Evolutionary conservation across 2,329 filamentous ascomycete species (phyloP), one percentile per base, ranked within the genome.

Genomic region (Nemania abortiva): DNA sequence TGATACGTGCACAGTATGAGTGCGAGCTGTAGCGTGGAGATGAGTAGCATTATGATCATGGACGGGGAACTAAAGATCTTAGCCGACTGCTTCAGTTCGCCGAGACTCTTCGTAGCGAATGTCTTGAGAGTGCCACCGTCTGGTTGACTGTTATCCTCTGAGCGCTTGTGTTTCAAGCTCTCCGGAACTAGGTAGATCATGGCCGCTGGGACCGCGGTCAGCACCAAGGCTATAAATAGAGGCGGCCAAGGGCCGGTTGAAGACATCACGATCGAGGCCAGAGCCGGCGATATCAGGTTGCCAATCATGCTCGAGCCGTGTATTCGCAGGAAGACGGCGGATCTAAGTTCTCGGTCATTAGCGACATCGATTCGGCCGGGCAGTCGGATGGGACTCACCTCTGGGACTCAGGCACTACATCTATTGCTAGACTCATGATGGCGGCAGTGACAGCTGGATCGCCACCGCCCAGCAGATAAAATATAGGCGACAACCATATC

Each of bases 191-290:
- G 63, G 47, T 73, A 64, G 52, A 78, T 70, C 22, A 72, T n/a
- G 22, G 63, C 57, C 3, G 68, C 68, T 6, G 72, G 62, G 27
- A 74, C 37, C 3, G 69, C 53, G 42, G 27, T 70, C 34, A 78
- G 57, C 13, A 70, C 11, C 6, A 75, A 65, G 6, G 74, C 47
- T 11, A 82, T 45, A 6, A 81, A 69, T 13, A 82, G 52, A 1
- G 77, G 42, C 2, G 77, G 77, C 78, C 77, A 78, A 20, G 77
- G 77, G 5, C 78, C 78, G 0, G 73, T 75, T 15, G 61, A 69
- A 11, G 65, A 60, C 81, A 83, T 82, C 63, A 83, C 74, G 22
- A 74, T 69, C 1, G 79, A 78, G 3, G 81, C 77, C 2, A 83
- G 49, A 0, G 80, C 75, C 0, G 82, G 82, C 2, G 79, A 79